phyloP scores from a whole-genome alignment of 495 filamentous ascomycete species.

The Penicillium steckii region DNA sequence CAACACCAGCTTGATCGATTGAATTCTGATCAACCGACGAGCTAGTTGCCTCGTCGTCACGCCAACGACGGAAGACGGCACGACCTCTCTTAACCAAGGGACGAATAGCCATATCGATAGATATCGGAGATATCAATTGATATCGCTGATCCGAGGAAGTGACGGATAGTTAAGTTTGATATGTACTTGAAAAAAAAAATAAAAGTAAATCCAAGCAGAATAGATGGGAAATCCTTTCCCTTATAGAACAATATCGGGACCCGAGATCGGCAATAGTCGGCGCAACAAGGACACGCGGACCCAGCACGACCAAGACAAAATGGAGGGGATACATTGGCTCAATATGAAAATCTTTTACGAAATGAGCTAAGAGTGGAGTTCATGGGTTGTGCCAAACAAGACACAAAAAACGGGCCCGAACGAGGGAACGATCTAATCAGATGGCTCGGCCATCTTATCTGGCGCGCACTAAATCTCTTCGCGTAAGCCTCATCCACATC shows the following conservation, averaged over 20 bases:
- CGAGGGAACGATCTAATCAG: conserved; percentile 15
- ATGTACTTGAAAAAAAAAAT: neutral
- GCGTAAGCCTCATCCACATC: neutral
- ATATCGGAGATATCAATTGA: neutral
- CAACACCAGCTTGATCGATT: neutral
- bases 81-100: conserved; percentile 9
- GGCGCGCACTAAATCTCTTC: neutral
- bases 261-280: conserved; percentile 10
- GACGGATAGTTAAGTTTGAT: neutral
- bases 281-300: neutral
- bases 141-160: too few species aligned
- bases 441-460: conserved; percentile 5
- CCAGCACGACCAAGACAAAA: neutral
- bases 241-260: conserved; percentile 6
- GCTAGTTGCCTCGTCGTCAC: conserved; percentile 3
- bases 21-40: conserved; percentile 1
- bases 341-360: conserved; percentile 4
- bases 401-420: conserved; percentile 1
- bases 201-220: neutral
- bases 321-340: neutral
- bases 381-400: too few species aligned
- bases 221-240: neutral
- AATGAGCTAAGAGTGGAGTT: too few species aligned
- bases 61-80: conserved; percentile 8
- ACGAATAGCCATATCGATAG: conserved; percentile 3